Evolutionary conservation across 2,329 filamentous ascomycete genomes (phyloP), one percentile per base, ranked within the genome.

Genomic region (Fusarium redolens): DNA sequence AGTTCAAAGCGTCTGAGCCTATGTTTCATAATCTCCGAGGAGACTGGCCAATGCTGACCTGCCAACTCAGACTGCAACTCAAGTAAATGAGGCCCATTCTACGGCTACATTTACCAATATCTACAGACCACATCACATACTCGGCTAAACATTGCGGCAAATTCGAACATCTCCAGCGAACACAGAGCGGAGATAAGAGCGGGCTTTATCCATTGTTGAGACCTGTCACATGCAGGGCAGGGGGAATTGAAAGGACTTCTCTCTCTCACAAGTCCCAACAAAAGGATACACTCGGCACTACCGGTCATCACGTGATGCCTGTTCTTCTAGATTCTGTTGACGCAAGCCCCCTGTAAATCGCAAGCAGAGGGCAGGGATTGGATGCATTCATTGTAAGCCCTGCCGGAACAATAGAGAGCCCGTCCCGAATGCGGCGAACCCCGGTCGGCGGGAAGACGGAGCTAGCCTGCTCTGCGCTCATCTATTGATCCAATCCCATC

Each of bases 391-490:
- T 22, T 55, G 55, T 41, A 38, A 59, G 48, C 51, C 38, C 55
- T 69, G 35, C 41, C 71, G 71, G 54, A 72, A 59, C 12, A 64
- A 61, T 6, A 56, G 25, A 14, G 33, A 4, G 11, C n/a, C 57
- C 71, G 43, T 0, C 18, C 57, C 71, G 71, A 48, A 69, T 67
- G 54, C 71, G 64, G 72, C 71, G 60, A 51, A 48, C 60, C 71
- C 72, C 71, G 63, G 71, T 55, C 52, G 54, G 61, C 75, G 75
- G 77, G 74, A 77, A 35, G 50, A 47, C 58, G 58, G 65, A 69
- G 51, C 66, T 69, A 69, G 51, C 73, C 69, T 76, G 69, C 71
- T 77, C 70, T 77, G 75, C 75, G 70, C 72, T 61, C 50, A 40
- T 60, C 56, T 50, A 60, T 51, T 64, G 65, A 68, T 68, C 55